Conservation (phyloP, 2,329 filamentous ascomycete genomes). For the Emmonsiellopsis sp. region DNA sequence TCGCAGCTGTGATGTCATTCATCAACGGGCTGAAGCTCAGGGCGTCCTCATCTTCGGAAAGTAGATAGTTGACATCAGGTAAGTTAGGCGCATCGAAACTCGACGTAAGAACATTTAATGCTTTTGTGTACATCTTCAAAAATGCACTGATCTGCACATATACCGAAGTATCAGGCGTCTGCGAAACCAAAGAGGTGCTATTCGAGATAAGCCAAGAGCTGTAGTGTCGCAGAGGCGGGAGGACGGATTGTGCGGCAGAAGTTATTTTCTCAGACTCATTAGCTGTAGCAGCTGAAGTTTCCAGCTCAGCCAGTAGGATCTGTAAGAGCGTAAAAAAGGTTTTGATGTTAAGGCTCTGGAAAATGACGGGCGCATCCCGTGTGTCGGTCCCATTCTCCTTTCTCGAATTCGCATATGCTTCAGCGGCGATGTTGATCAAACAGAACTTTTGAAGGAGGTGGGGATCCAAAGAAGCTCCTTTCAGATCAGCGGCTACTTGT, state of each 20-base stretch:
- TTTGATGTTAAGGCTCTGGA: constrained; percentile 68
- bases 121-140: constrained; percentile 58
- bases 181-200: constrained; percentile 45
- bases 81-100: constrained; percentile 52
- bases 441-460: constrained; percentile 67
- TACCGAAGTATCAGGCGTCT: constrained; percentile 45
- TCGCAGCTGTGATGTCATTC: constrained; percentile 39
- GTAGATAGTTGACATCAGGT: constrained; percentile 50
- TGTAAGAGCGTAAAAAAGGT: constrained; percentile 66
- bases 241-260: constrained; percentile 49
- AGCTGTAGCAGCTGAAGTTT: constrained; percentile 43
- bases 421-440: constrained; percentile 77
- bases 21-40: constrained; percentile 56
- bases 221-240: constrained; percentile 58
- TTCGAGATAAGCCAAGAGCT: constrained; percentile 58
- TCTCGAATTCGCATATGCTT: constrained; percentile 58
- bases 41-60: constrained; percentile 60
- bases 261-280: constrained; percentile 44
- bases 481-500: constrained; percentile 64
- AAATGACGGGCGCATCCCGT: constrained; percentile 43
- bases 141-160: constrained; percentile 51
- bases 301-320: constrained; percentile 60
- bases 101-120: constrained; percentile 50
- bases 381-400: constrained; percentile 38
- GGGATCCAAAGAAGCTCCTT: constrained; percentile 52